These are phyloP conservation scores for Cryptococcus sp. DNA, from an alignment of 1,284 basidiomycete species.

Conservation along the genomic window DNA sequence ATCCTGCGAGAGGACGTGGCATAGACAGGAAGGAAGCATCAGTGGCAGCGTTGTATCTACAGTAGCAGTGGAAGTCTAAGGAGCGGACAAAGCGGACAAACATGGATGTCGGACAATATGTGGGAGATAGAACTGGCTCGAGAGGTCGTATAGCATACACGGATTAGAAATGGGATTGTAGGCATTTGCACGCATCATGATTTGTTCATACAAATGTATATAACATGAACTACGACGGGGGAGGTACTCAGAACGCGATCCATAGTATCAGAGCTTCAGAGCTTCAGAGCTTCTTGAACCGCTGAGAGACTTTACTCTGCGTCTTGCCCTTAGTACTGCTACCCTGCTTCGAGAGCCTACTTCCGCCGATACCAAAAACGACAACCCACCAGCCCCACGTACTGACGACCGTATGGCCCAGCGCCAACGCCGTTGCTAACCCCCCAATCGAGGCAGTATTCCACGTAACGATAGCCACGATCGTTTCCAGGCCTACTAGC, in stretches of 20 bases:
- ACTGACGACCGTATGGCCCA: constrained; percentile 43
- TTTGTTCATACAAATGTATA: too few relatives aligned
- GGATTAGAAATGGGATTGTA: too few relatives aligned
- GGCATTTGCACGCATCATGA: too few relatives aligned
- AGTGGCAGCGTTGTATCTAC: too few relatives aligned
- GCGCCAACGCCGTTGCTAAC: constrained; percentile 34
- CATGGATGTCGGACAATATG: too few relatives aligned
- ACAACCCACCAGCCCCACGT: constrained; percentile 53
- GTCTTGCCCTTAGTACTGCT: constrained; percentile 24
- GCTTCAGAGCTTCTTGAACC: constrained; percentile 27
- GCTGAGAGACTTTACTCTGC: constrained; percentile 27
- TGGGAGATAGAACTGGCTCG: too few relatives aligned
- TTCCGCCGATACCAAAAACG: constrained; percentile 44
- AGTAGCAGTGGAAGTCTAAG: too few relatives aligned
- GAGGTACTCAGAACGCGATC: background rate
- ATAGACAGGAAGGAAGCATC: background rate
- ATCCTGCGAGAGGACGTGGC: background rate
- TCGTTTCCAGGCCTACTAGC: constrained; percentile 36
- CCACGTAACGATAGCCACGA: constrained; percentile 35
- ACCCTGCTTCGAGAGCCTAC: constrained; percentile 18
- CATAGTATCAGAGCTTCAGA: constrained; percentile 4
- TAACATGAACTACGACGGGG: too few relatives aligned
- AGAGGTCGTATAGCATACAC: too few relatives aligned
- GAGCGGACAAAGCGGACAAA: too few relatives aligned
- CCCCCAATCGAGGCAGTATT: constrained; percentile 44